These are phyloP conservation scores for Capsicum rhomboideum DNA, from an alignment of 257 asterid species.

Conservation along the genomic window DNA sequence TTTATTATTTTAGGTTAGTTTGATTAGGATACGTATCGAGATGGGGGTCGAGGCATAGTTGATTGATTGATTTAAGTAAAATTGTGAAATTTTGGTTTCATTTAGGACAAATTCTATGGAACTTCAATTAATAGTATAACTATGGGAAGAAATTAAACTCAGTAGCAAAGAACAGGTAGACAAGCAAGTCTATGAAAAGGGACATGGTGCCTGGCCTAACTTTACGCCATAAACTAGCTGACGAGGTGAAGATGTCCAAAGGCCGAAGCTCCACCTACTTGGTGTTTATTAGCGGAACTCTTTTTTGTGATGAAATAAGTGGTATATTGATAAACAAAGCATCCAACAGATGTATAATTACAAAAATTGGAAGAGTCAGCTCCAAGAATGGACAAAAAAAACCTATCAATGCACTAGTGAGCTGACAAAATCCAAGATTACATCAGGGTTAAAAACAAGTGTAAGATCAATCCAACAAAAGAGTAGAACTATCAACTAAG, in stretches of 20 bases:
- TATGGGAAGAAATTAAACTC: not conserved
- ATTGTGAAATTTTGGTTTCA: not conserved
- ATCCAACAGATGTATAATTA: too few species aligned
- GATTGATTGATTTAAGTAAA: not conserved
- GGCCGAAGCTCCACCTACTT: not conserved
- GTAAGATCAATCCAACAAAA: too few species aligned
- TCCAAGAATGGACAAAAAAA: too few species aligned
- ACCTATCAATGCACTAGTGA: too few species aligned
- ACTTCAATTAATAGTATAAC: not conserved
- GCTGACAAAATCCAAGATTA: too few species aligned
- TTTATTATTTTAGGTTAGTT: not conserved
- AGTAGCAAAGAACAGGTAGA: not conserved
- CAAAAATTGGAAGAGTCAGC: too few species aligned
- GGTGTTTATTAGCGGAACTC: not conserved
- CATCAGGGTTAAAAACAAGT: too few species aligned
- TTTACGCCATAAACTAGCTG: too few species aligned
- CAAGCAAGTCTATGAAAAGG: not conserved
- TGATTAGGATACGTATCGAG: not conserved
- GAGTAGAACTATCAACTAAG: too few species aligned
- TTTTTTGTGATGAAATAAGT: too few species aligned
- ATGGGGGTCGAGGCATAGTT: not conserved
- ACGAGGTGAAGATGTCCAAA: not conserved
- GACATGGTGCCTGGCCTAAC: too few species aligned
- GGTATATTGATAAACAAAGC: too few species aligned
- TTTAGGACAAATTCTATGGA: not conserved